Evolutionary conservation across 345 rosid species (phyloP), one percentile per base, ranked within the genome.

Genomic region (Hirschfeldia incana): DNA sequence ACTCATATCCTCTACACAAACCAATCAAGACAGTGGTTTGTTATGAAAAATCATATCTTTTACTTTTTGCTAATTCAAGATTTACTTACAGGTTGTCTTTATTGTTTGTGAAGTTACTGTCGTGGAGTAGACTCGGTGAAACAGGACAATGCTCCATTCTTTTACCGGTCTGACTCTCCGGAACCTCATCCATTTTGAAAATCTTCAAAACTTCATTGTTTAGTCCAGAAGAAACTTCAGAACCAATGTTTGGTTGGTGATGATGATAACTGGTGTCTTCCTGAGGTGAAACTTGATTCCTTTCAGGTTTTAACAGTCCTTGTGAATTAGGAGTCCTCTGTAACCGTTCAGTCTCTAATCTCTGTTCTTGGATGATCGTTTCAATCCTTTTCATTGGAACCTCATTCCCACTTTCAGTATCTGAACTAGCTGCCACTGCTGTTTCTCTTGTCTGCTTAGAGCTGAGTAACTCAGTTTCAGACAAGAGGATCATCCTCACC

Each of bases 311-410:
- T 78, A 82, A 62, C 58, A 79, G 85, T 76, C 66, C 81, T 72
- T 91, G 77, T 33, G 97, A 85, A 59, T 89, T 89, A 63, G 92
- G 91, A 27, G 88, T 89, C 76, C 85, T 90, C 75, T 91, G 96
- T 78, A 95, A 78, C 97, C 97, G 87, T 34, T 92, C 98, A 53
- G 94, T 90, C 83, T 95, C 97, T 74, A 90, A 81, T 81, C 89
- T 89, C 78, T 95, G 99, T 85, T 92, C 99, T 30, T 87, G 87
- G 76, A 95, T 95, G 53, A 95, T 95, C 39, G 94, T 84, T 89
- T 95, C 96, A 64, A 92, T 87, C 84, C 97, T 88, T 81, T 86
- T 91, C 94, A 84, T 89, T n/a, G 97, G 98, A 58, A 87, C 75
- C 73, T 84, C 94, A 75, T 75, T 70, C 73, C 77, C 85, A 72